Conservation (phyloP, 164 flowering plant species). For the Nymphaea thermarum region DNA sequence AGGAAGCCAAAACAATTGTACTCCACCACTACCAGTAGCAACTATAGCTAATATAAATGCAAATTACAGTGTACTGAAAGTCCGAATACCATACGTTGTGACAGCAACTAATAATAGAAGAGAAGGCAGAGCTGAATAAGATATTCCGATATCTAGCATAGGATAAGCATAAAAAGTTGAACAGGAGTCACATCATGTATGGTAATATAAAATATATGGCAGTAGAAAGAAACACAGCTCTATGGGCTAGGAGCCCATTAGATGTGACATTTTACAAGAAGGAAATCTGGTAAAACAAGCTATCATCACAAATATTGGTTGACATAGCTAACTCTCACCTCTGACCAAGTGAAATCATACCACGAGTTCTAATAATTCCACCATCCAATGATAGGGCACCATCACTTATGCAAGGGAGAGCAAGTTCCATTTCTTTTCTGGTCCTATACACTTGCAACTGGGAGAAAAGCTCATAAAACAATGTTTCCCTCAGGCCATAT, state of each 20-base stretch:
- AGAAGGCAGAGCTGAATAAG: too few species aligned
- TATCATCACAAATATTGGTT: neutral
- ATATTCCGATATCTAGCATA: neutral
- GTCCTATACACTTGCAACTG: constrained; percentile 67
- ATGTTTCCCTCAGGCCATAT: constrained; percentile 71
- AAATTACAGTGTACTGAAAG: neutral
- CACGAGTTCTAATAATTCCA: constrained; percentile 50
- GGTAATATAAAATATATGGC: neutral
- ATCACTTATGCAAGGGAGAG: constrained; percentile 55
- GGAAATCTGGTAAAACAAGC: neutral
- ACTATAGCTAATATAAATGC: too few species aligned
- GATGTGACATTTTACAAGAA: neutral
- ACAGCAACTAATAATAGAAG: too few species aligned
- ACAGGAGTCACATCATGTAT: neutral
- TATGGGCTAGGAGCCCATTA: neutral
- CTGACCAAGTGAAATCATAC: constrained; percentile 45
- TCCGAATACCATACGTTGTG: too few species aligned
- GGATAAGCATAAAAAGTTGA: neutral
- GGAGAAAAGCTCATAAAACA: constrained; percentile 70
- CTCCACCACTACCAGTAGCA: too few species aligned
- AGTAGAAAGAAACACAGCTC: neutral
- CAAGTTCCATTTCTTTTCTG: constrained; percentile 56
- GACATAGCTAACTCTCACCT: constrained; percentile 22
- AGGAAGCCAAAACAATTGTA: too few species aligned
- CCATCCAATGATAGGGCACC: constrained; percentile 94